Base-by-base conservation (phyloP, 1,284 basidiomycete species). In the Prillingera fragicola region DNA sequence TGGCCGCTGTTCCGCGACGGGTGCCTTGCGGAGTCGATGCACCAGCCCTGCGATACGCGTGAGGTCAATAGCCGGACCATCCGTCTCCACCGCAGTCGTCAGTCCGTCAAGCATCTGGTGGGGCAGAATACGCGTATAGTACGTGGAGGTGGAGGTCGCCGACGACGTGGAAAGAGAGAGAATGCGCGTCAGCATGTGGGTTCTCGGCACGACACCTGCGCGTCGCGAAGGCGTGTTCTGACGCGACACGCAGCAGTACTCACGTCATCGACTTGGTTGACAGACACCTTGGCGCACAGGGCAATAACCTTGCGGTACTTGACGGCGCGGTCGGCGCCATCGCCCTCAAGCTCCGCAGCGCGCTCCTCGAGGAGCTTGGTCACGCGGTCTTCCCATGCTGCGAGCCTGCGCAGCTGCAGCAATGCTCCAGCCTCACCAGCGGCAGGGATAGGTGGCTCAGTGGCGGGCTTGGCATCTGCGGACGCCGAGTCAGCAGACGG, bases 241-340 rank as follows among this genome's bases (percentile, higher is more conserved):
- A n/a, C n/a, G n/a, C 14, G 17, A 21, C 7, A 44, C n/a, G 8
- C 13, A 17, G 19, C 6, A 12, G 54, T 10, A 78, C 84, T 77
- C 67, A 91, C 89, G 60, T 82, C 81, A 70, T 95, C 91, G 34
- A 96, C 85, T 66, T 84, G 84, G 58, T 92, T 87, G 36, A 88
- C 77, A 2, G 87, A 80, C 39, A 91, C 83, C 33, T 86, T 85
- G 7, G 89, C 88, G 67, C 89, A 94, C 41, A 94, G 73, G 18
- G 88, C 82, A 17, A 97, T 85, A 49, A 96, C 84, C 71, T 83
- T 88, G 70, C 88, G 84, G 73, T 87, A 95, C 70, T 87, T 83
- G 56, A 83, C 83, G 62, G 90, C 85, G 68, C 86, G 88, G 68
- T 85, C 85, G 13, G 84, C 83, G 62, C 82, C 84, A 33, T 83